phyloP scores from a whole-genome alignment of 2,329 filamentous ascomycete species.

The Xylariales sp. region DNA sequence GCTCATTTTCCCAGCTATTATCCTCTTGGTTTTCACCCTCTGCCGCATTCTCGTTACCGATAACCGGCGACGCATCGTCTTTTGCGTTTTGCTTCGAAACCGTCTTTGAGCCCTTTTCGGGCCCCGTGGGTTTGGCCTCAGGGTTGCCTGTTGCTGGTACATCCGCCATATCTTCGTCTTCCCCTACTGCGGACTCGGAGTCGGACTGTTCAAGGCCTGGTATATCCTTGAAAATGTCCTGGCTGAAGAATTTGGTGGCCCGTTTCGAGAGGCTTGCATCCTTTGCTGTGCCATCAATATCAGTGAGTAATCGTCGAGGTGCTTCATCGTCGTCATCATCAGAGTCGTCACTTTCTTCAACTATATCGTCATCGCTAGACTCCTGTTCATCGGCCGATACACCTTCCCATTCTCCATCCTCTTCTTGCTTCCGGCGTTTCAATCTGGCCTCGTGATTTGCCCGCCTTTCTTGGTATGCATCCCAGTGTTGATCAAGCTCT shows the following conservation, averaged over 20 bases:
- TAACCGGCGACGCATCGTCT: constrained; percentile 42
- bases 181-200: constrained; percentile 47
- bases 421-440: constrained; percentile 85
- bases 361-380: constrained; percentile 67
- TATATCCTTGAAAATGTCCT: constrained; percentile 92
- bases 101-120: constrained; percentile 43
- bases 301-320: constrained; percentile 68
- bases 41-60: constrained; percentile 56
- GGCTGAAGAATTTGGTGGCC: constrained; percentile 90
- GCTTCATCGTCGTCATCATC: constrained; percentile 66
- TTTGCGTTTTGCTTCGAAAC: constrained; percentile 39
- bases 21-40: constrained; percentile 69
- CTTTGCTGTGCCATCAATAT: constrained; percentile 66
- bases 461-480: constrained; percentile 77
- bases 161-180: constrained; percentile 46
- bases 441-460: constrained; percentile 86
- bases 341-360: constrained; percentile 70
- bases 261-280: constrained; percentile 78
- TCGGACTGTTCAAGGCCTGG: constrained; percentile 70
- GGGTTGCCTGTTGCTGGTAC: constrained; percentile 39
- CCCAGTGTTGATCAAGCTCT: constrained; percentile 89
- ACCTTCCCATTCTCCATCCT: constrained; percentile 92
- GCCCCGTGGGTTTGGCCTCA: constrained; percentile 30
- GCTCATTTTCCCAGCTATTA: constrained; percentile 75
- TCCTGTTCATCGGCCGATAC: constrained; percentile 76